Conservation (phyloP, 768 basidiomycete genomes). For the Phylloporus sp. region DNA sequence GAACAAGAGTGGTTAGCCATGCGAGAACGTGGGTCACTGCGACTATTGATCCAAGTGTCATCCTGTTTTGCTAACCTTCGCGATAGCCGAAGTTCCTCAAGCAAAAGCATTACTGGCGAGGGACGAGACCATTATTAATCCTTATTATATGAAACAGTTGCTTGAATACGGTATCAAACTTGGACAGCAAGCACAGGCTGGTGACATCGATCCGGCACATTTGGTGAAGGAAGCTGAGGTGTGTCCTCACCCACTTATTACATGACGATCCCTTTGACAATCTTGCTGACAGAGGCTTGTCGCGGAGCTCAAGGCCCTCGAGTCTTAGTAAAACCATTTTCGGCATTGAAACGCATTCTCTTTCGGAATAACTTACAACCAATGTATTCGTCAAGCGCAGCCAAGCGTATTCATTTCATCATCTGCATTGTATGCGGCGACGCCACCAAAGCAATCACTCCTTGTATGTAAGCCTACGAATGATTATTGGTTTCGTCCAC, state of each 20-base stretch:
- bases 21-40: constrained; percentile 35
- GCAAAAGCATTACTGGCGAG: constrained; percentile 35
- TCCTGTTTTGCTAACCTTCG: not conserved
- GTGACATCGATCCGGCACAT: constrained; percentile 43
- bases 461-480: constrained; percentile 32
- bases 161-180: constrained; percentile 67
- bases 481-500: constrained; percentile 11
- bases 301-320: constrained; percentile 54
- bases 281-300: constrained; percentile 50
- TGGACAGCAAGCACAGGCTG: constrained; percentile 39
- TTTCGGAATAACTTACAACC: constrained; percentile 16
- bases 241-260: constrained; percentile 10
- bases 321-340: constrained; percentile 26
- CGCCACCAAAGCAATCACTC: constrained; percentile 21
- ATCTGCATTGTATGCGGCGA: constrained; percentile 28
- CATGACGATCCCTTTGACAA: not conserved
- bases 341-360: constrained; percentile 1
- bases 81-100: constrained; percentile 24
- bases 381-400: constrained; percentile 27
- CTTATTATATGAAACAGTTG: constrained; percentile 75
- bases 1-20: constrained; percentile 75
- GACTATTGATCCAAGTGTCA: not conserved
- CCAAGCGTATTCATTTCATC: constrained; percentile 19
- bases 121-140: constrained; percentile 72
- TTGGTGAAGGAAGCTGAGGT: constrained; percentile 59